These are phyloP conservation scores for Stenogyne calaminthoides DNA, from an alignment of 305 asterid genomes.

Conservation along the genomic window DNA sequence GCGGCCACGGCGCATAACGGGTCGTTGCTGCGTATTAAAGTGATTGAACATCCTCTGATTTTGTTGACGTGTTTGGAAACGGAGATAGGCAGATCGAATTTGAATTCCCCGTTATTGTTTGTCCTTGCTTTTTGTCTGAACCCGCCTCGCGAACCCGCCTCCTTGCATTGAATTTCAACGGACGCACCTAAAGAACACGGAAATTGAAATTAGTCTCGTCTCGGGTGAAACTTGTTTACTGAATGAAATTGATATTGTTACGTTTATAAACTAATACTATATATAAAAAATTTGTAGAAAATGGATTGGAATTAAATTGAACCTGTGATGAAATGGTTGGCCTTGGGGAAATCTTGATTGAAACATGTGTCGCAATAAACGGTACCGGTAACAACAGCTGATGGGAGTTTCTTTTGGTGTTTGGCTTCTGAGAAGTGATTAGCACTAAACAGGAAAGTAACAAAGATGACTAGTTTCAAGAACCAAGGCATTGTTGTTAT, in stretches of 20 bases:
- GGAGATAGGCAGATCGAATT: slow-evolving; percentile 55
- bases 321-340: slow-evolving; percentile 75
- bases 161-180: slow-evolving; percentile 68
- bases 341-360: slow-evolving; percentile 30
- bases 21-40: slow-evolving; percentile 60
- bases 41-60: slow-evolving; percentile 55
- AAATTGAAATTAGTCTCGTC: neutral
- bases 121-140: slow-evolving; percentile 57
- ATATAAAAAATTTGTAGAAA: too few relatives aligned
- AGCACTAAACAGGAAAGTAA: neutral
- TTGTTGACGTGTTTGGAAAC: slow-evolving; percentile 64
- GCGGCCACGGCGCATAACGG: slow-evolving; percentile 69
- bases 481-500: slow-evolving; percentile 33
- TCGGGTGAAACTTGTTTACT: too few relatives aligned
- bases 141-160: slow-evolving; percentile 27
- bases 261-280: too few relatives aligned
- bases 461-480: slow-evolving; percentile 36
- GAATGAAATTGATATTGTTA: too few relatives aligned
- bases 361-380: slow-evolving; percentile 68
- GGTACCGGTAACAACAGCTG: slow-evolving; percentile 57
- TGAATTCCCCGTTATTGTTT: slow-evolving; percentile 61
- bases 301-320: neutral
- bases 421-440: slow-evolving; percentile 39
- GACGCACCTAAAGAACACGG: slow-evolving; percentile 50
- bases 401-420: slow-evolving; percentile 37